Evolutionary conservation across 2,329 filamentous ascomycete species (phyloP), one percentile per base, ranked within the genome.

Genomic region (Chaetomiaceae sp.): DNA sequence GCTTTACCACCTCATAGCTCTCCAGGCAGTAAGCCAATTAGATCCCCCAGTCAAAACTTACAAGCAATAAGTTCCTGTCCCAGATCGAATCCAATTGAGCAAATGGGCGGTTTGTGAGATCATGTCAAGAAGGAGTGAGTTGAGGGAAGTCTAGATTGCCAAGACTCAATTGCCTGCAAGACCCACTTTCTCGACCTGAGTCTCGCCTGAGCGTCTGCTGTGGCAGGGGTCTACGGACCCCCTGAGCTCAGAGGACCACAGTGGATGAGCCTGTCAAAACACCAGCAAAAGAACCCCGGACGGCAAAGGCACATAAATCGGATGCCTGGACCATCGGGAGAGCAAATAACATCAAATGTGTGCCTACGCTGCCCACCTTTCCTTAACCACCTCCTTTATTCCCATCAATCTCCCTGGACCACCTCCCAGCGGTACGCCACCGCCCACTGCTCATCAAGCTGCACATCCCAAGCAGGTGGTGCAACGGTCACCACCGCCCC

Each of bases 341-440:
- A n/a, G n/a, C n/a, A n/a, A n/a, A n/a, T n/a, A n/a, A n/a, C n/a
- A n/a, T n/a, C n/a, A n/a, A n/a, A n/a, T n/a, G n/a, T n/a, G n/a
- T n/a, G n/a, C n/a, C n/a, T n/a, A n/a, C n/a, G n/a, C n/a, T n/a
- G 29, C 32, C 7, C 23, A 18, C 45, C 21, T 4, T 29, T 20
- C 10, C 13, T 13, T 21, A 25, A 10, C 9, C 32, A 37, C n/a
- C n/a, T 23, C 48, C 42, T 16, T 16, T 16, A 21, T 11, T 21
- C 9, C 25, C 23, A 14, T n/a, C 27, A 4, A 4, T 10, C 8
- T 34, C 42, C n/a, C 48, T 36, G 1, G n/a, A 50, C 37, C n/a
- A 56, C 57, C 41, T 62, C 64, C 70, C 70, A 73, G 44, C 71
- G 67, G 47, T 68, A 72, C 18, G 66, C 68, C 20, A 73, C 69